Evolutionary conservation across 208 protist species (phyloP).

Genomic region (Lotmaria passim): DNA sequence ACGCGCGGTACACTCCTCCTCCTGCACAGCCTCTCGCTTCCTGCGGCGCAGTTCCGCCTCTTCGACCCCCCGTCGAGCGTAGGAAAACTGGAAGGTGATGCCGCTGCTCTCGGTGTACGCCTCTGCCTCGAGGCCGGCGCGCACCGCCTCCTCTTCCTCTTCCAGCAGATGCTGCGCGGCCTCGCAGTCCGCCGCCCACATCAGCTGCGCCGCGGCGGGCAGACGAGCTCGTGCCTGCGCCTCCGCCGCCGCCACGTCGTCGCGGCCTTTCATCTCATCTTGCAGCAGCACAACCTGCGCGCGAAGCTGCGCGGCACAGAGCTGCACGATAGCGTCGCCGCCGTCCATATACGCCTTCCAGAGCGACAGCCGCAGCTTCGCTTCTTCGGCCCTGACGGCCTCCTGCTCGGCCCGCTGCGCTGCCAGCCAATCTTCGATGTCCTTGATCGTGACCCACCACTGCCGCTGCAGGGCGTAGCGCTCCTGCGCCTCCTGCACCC

Average conservation of each 20-base stretch:
- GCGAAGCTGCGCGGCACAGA: slow-evolving; percentile 37
- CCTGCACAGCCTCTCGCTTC: slow-evolving; percentile 26
- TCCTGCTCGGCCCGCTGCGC: slow-evolving; percentile 33
- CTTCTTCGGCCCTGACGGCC: slow-evolving; percentile 23
- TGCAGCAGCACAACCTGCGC: slow-evolving; percentile 24
- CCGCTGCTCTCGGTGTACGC: slow-evolving; percentile 50
- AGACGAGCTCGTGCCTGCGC: slow-evolving; percentile 1
- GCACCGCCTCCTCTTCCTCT: slow-evolving; percentile 48
- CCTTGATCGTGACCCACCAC: slow-evolving; percentile 43
- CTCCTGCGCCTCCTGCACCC: slow-evolving; percentile 43
- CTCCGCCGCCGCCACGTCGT: slow-evolving; percentile 22
- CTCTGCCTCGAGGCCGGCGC: slow-evolving; percentile 58
- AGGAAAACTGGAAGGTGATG: slow-evolving; percentile 40
- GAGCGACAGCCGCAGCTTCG: slow-evolving; percentile 31
- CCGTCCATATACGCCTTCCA: slow-evolving; percentile 31
- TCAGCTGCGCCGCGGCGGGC: slow-evolving; percentile 17
- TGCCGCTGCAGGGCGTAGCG: slow-evolving; percentile 45
- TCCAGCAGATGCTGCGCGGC: slow-evolving; percentile 37
- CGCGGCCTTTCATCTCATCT: slow-evolving; percentile 27
- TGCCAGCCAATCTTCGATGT: slow-evolving; percentile 34
- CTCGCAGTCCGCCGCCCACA: slow-evolving; percentile 18
- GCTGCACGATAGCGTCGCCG: slow-evolving; percentile 29
- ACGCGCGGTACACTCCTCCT: slow-evolving; percentile 36
- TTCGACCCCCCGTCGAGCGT: slow-evolving; percentile 16
- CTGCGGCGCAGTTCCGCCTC: slow-evolving; percentile 18